Evolutionary conservation across 139 green algal genomes (phyloP).

Genomic region (Volvox reticuliferus): DNA sequence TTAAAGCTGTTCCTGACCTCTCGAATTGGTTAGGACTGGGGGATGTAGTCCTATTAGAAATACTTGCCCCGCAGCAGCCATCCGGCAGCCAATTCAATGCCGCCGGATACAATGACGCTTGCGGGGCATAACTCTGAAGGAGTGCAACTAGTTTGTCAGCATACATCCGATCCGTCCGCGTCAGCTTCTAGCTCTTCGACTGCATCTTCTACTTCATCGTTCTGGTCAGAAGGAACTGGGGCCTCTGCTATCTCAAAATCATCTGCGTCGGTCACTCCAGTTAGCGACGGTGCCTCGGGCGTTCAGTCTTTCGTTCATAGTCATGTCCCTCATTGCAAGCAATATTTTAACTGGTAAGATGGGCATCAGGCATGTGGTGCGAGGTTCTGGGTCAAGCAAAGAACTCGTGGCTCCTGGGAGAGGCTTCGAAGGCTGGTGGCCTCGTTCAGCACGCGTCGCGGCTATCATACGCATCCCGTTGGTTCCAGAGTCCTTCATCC

Average conservation of each 20-base stretch:
- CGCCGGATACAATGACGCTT: constrained; percentile 37
- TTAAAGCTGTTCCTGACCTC: no score
- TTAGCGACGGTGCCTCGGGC: not conserved
- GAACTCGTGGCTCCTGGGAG: no score
- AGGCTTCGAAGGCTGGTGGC: no score
- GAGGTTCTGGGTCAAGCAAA: no score
- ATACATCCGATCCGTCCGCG: not conserved
- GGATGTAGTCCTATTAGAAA: not conserved
- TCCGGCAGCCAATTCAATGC: constrained; percentile 21
- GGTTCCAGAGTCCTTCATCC: no score
- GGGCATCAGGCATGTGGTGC: no score
- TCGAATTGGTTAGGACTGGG: not conserved
- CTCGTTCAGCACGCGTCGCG: no score
- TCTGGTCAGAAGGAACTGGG: not conserved
- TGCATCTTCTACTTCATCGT: not conserved
- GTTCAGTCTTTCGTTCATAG: constrained; percentile 10
- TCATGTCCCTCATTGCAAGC: constrained; percentile 46
- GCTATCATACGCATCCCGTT: no score
- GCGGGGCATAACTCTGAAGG: constrained; percentile 12
- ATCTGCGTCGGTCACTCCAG: not conserved
- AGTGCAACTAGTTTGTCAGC: not conserved
- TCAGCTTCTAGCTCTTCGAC: not conserved
- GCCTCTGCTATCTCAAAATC: not conserved
- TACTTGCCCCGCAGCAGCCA: constrained; percentile 15
- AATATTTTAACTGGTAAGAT: constrained; percentile 58